Conservation (phyloP, 2,329 filamentous ascomycete species). For the Chalaropsis thielavioides region DNA sequence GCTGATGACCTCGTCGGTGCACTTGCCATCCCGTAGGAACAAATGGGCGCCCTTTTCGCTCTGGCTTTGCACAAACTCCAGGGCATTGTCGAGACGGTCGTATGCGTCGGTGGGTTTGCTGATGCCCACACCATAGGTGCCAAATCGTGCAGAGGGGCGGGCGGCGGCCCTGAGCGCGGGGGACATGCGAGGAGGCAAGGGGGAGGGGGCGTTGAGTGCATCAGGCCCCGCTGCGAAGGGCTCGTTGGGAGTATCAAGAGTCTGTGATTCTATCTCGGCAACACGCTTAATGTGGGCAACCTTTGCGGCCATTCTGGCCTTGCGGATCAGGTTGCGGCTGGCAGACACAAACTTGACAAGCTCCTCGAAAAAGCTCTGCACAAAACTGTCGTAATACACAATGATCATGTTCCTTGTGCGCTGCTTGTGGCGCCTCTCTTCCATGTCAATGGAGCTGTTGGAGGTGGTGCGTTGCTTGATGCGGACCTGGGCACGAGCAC, state of each 20-base stretch:
- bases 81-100: constrained; percentile 59
- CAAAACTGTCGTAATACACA: constrained; percentile 82
- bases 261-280: constrained; percentile 43
- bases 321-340: constrained; percentile 70
- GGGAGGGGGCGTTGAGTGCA: constrained; percentile 11
- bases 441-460: constrained; percentile 33
- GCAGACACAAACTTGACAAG: constrained; percentile 69
- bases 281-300: constrained; percentile 50
- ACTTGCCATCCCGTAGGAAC: constrained; percentile 76
- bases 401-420: constrained; percentile 63
- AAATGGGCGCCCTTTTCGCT: constrained; percentile 82
- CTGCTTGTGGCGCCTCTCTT: constrained; percentile 36
- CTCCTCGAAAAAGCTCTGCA: constrained; percentile 69
- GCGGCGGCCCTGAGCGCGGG: constrained; percentile 29
- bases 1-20: constrained; percentile 57
- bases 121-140: constrained; percentile 20
- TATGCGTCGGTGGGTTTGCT: constrained; percentile 36
- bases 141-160: constrained; percentile 7
- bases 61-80: constrained; percentile 66
- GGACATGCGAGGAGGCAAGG: constrained; percentile 23
- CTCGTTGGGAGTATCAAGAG: constrained; percentile 21
- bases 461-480: constrained; percentile 39
- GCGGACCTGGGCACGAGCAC: constrained; percentile 34
- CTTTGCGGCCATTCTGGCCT: constrained; percentile 71
- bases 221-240: constrained; percentile 18